Conservation (phyloP, 139 green algal genomes). For the Asterochloris sp. region DNA sequence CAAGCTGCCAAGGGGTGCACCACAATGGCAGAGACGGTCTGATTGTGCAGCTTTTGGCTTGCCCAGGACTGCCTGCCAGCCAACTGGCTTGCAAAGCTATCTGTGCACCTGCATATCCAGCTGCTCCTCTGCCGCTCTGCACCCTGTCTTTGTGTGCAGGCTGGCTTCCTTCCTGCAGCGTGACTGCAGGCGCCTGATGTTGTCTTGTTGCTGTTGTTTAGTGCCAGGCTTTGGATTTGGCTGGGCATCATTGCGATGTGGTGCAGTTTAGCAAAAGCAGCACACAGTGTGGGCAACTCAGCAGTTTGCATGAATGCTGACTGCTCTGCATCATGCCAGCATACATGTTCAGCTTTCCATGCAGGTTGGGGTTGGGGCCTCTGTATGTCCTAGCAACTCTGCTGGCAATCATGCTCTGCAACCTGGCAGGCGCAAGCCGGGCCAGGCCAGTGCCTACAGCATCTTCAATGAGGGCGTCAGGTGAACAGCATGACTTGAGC, state of each 20-base stretch:
- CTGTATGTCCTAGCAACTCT: conserved; percentile 27
- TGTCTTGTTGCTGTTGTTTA: conserved; percentile 26
- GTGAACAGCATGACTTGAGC: no score
- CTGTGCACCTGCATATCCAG: no score
- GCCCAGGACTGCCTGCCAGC: no score
- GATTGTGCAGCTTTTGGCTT: background rate
- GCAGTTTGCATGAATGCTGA: background rate
- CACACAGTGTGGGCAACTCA: conserved; percentile 18
- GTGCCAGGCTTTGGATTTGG: conserved; percentile 16
- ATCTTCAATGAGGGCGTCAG: conserved; percentile 44
- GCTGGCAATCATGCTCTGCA: conserved; percentile 43
- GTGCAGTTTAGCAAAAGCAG: conserved; percentile 22
- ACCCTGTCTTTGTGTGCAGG: background rate
- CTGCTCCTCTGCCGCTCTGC: no score
- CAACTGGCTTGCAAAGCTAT: no score
- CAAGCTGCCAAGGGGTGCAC: conserved; percentile 13
- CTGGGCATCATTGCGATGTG: conserved; percentile 36
- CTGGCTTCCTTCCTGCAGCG: conserved; percentile 17
- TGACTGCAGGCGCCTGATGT: conserved; percentile 29
- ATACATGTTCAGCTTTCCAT: background rate
- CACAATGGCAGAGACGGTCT: background rate
- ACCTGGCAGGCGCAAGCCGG: conserved; percentile 39
- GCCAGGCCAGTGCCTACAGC: conserved; percentile 39
- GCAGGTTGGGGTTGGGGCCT: conserved; percentile 4
- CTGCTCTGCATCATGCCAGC: conserved; percentile 4